A percentile compares a stretch with the other conserved stretches of the same genome.
phyloP scores from a whole-genome alignment of 768 basidiomycete species.

The Rubroboletus satanas region DNA sequence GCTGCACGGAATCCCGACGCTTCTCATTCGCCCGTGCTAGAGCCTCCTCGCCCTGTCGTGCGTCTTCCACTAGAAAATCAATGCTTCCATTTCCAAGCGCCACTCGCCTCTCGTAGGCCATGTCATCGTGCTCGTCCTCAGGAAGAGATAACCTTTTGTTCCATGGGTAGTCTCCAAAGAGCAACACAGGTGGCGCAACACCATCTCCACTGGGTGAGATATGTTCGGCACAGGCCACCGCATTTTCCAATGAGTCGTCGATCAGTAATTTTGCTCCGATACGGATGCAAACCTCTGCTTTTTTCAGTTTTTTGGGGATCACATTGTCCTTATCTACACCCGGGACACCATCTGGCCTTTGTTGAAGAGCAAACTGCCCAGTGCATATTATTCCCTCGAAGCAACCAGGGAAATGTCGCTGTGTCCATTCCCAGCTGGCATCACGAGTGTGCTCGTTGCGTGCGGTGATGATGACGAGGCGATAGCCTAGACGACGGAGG shows the following conservation, averaged over 20 bases:
- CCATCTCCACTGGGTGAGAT: slow-evolving; percentile 7
- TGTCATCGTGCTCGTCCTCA: slow-evolving; percentile 45
- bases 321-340: slow-evolving; percentile 30
- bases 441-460: slow-evolving; percentile 51
- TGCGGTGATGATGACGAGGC: slow-evolving; percentile 75
- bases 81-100: slow-evolving; percentile 42
- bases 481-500: slow-evolving; percentile 60
- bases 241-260: slow-evolving; percentile 82
- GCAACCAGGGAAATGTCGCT: slow-evolving; percentile 58
- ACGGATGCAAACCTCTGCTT: slow-evolving; percentile 68
- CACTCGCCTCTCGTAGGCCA: slow-evolving; percentile 50
- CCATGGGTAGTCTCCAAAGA: slow-evolving; percentile 80
- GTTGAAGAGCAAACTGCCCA: slow-evolving; percentile 61
- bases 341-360: slow-evolving; percentile 21
- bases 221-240: slow-evolving; percentile 49
- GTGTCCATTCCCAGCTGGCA: slow-evolving; percentile 64
- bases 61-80: slow-evolving; percentile 56
- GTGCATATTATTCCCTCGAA: slow-evolving; percentile 68
- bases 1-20: slow-evolving; percentile 40
- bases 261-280: slow-evolving; percentile 64
- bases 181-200: slow-evolving; percentile 51
- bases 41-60: slow-evolving; percentile 25
- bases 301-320: slow-evolving; percentile 54
- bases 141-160: slow-evolving; percentile 54
- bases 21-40: slow-evolving; percentile 43